Evolutionary conservation across 2,329 filamentous ascomycete genomes (phyloP), one percentile per base, ranked within the genome.

Genomic region (Clarireedia paspali): DNA sequence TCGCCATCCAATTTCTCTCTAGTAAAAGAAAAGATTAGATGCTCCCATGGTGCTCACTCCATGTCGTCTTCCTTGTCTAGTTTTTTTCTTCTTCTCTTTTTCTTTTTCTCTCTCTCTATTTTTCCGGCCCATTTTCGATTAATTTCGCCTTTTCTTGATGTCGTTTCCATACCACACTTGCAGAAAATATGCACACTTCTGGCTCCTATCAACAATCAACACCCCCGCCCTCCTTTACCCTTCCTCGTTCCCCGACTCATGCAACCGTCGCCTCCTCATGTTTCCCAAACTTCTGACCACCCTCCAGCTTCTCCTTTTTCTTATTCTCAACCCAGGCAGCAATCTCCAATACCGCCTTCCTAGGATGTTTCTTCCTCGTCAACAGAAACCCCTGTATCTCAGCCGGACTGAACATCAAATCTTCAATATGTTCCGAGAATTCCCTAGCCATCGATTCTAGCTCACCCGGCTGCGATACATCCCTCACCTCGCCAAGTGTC

Each of bases 361-460:
- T 70, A 6, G 83, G 82, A 38, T 76, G 73, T 70, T 78, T 80
- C 71, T 85, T 86, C 45, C 81, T 71, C 69, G 82, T 83, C 47
- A 86, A 70, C 57, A 87, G 64, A 67, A 84, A 87, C 0, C 82
- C 83, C 66, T 86, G 83, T 44, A 87, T 79, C 67, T 85, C 79
- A 0, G 84, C 84, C 0, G 83, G 82, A 24, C 75, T 78, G 59
- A 84, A 77, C 44, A 70, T 68, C 2, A 69, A 71, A n/a, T 74
- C 70, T 0, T 80, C 79, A n/a, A 87, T 76, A 53, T 74, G 71
- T 2, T 69, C 61, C 1, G 77, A 75, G 62, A 87, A 87, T 30
- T 73, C 63, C 5, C 60, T 17, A 4, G 65, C 64, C 1, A 63
- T 56, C 2, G 27, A 45, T 1, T 44, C 48, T 20, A 84, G 68